These are phyloP conservation scores for Fusarium anthophilum DNA, from an alignment of 2,329 filamentous ascomycete species.

Conservation along the genomic window DNA sequence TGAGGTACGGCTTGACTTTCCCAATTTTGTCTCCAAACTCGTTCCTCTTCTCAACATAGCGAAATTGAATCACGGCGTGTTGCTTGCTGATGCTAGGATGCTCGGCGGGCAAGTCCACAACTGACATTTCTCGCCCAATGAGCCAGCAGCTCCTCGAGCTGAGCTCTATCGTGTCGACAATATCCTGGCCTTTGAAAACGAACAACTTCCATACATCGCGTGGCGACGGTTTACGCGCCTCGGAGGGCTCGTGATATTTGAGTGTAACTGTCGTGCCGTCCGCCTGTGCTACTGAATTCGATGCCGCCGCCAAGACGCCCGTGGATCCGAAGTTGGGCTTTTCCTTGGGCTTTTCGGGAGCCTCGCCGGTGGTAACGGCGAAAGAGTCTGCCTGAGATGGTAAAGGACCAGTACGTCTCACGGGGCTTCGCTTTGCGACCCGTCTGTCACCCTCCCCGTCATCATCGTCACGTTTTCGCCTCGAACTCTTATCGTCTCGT, in stretches of 20 bases:
- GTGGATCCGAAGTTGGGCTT: conserved; percentile 87
- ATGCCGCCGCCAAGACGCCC: conserved; percentile 85
- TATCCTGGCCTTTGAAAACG: conserved; percentile 85
- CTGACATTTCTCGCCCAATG: conserved; percentile 79
- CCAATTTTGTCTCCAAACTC: conserved; percentile 87
- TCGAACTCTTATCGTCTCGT: conserved; percentile 45
- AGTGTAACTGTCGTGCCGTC: conserved; percentile 80
- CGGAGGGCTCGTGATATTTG: conserved; percentile 95
- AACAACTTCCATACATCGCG: conserved; percentile 89
- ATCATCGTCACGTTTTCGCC: conserved; percentile 36
- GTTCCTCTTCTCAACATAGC: conserved; percentile 82
- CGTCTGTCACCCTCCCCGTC: conserved; percentile 34
- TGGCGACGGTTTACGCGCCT: conserved; percentile 86
- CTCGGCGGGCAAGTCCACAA: conserved; percentile 85
- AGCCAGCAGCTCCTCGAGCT: conserved; percentile 87
- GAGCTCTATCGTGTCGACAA: conserved; percentile 84
- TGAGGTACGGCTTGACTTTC: conserved; percentile 84
- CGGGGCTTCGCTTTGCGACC: conserved; percentile 36
- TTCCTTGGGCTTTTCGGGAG: conserved; percentile 73
- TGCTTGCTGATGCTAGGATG: conserved; percentile 96
- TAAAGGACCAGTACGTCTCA: conserved; percentile 58
- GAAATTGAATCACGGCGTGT: conserved; percentile 94
- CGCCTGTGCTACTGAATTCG: conserved; percentile 78
- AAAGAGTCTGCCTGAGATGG: conserved; percentile 70
- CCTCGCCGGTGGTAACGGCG: conserved; percentile 60